A percentile compares a stretch with the other conserved stretches of the same genome.
Conservation (phyloP, 1,284 basidiomycete genomes). For the Ustilago nuda region DNA sequence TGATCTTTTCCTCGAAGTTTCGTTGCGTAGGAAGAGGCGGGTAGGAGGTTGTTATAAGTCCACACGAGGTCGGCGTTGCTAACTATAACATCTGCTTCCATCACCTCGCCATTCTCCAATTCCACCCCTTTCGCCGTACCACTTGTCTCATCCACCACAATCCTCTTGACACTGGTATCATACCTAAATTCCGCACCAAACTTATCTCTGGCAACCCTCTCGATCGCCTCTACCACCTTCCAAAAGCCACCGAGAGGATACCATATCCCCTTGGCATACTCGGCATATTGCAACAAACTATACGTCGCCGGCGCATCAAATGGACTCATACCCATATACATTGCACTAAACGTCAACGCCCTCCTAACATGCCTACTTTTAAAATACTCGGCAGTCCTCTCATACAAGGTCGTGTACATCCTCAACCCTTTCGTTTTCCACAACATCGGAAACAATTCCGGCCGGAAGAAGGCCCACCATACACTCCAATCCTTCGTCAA, state of each 20-base stretch:
- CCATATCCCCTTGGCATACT: slow-evolving; percentile 73
- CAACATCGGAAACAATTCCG: slow-evolving; percentile 70
- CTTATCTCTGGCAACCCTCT: slow-evolving; percentile 70
- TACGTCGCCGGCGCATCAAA: slow-evolving; percentile 74
- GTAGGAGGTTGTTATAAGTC: slow-evolving; percentile 72
- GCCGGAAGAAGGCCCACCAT: slow-evolving; percentile 70
- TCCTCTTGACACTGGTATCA: slow-evolving; percentile 70
- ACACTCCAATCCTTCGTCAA: slow-evolving; percentile 71
- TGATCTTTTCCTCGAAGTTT: slow-evolving; percentile 63
- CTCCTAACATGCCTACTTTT: slow-evolving; percentile 71
- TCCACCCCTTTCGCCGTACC: slow-evolving; percentile 69
- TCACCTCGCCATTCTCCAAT: slow-evolving; percentile 70
- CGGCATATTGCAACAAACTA: slow-evolving; percentile 73
- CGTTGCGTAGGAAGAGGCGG: slow-evolving; percentile 65
- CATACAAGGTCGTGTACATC: slow-evolving; percentile 63
- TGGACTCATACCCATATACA: slow-evolving; percentile 72
- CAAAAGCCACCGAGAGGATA: slow-evolving; percentile 74
- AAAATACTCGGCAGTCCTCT: slow-evolving; percentile 71
- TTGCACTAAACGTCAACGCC: slow-evolving; percentile 34
- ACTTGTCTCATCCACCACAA: slow-evolving; percentile 58
- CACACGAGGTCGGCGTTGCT: slow-evolving; percentile 74
- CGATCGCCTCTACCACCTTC: slow-evolving; percentile 71
- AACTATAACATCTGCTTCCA: slow-evolving; percentile 72
- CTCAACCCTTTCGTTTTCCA: slow-evolving; percentile 57
- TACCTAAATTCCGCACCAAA: slow-evolving; percentile 71